Evolutionary conservation across 2,329 filamentous ascomycete species (phyloP), one percentile per base, ranked within the genome.

Genomic region (Triangularia setosa): DNA sequence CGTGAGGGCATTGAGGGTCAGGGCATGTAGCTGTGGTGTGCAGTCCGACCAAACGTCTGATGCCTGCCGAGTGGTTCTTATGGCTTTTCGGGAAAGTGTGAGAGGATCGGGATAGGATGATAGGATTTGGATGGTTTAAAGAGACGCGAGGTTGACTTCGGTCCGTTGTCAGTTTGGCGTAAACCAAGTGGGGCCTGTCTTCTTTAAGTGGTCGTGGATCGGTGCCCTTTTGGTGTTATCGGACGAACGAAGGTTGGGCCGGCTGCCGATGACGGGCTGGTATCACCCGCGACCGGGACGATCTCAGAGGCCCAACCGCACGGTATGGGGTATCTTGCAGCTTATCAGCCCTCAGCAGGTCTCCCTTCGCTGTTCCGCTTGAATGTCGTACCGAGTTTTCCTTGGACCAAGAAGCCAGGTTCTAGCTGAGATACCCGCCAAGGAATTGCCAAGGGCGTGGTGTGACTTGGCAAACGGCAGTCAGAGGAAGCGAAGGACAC

Each of bases 381-480:
- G 18, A 58, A 54, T 28, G 55, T 35, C n/a, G 44, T 48, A 58
- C 61, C 64, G 58, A 64, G 25, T 58, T 63, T 52, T 63, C 62
- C 14, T 52, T 40, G 27, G 62, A 58, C 58, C 35, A 62, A 55
- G 33, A 55, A 25, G 21, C 27, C 52, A 4, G 52, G 52, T 55
- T 25, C 52, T 28, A n/a, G 57, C 48, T 27, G 25, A 48, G 27
- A 58, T 24, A n/a, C 12, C 21, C 35, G 65, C 65, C 65, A 67
- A 67, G 65, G 24, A 12, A 33, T 18, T 54, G 61, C 65, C 64
- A 67, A 67, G 64, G 11, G 44, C 40, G 63, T 60, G 58, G 63
- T 61, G 53, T 12, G 56, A 57, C 67, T 67, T 69, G 65, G 65
- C 67, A 61, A 21, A 66, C 64, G 65, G 65, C 65, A 65, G 62